A percentile compares a stretch with the other conserved stretches of the same genome.
Evolutionary conservation across 192 early-diverging fungal genomes (phyloP).

Genomic region (Backusella westeae): DNA sequence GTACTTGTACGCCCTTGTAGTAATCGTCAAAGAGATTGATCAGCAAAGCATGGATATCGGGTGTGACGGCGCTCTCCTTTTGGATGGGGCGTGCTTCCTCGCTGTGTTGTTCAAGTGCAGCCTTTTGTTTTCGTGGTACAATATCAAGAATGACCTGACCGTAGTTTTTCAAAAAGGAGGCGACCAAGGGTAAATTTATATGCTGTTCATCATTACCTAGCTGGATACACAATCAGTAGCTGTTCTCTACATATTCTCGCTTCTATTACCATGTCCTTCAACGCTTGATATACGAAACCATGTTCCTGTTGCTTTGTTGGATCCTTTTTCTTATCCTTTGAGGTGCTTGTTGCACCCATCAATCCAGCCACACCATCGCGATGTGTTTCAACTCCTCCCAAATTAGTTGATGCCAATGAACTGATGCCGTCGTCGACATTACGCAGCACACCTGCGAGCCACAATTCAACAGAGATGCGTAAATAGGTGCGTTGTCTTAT

Average conservation of each 20-base stretch:
- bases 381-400: conserved; percentile 40
- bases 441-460: conserved; percentile 71
- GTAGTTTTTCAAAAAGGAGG: conserved; percentile 55
- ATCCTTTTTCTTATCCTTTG: conserved; percentile 22
- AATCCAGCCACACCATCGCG: conserved; percentile 51
- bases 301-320: conserved; percentile 23
- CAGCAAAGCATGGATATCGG: conserved; percentile 36
- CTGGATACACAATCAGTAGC: conserved; percentile 5
- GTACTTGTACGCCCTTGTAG: conserved; percentile 52
- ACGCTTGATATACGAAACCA: conserved; percentile 48
- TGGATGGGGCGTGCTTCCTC: conserved; percentile 17
- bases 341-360: conserved; percentile 21
- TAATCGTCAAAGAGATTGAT: conserved; percentile 60
- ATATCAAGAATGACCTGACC: conserved; percentile 51
- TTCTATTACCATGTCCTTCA: conserved; percentile 49
- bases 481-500: conserved; percentile 62
- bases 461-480: conserved; percentile 78
- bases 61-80: conserved; percentile 31
- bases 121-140: conserved; percentile 40
- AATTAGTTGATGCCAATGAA: conserved; percentile 39
- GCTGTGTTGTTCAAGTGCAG: conserved; percentile 35
- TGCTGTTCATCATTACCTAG: conserved; percentile 47
- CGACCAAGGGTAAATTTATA: conserved; percentile 49
- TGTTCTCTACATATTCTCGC: neutral
- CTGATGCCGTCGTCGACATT: conserved; percentile 63